Evolutionary conservation across 352 stramenopile genomes (phyloP), one percentile per base, ranked within the genome.

Genomic region (Phytopythium sindhum): DNA sequence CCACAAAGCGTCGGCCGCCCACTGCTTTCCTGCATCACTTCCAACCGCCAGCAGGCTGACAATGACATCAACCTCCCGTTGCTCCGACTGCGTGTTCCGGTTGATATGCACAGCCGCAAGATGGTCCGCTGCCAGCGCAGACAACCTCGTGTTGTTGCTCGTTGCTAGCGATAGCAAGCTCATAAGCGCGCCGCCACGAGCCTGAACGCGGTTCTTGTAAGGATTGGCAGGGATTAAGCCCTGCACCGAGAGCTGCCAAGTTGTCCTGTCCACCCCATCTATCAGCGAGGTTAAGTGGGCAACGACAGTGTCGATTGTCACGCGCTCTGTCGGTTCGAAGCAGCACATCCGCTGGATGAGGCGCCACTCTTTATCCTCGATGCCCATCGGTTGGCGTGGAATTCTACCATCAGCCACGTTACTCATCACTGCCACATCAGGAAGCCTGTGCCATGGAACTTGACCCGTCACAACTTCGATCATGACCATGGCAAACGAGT

Each of bases 401-500:
- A 68, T 28, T 7, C 12, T 4, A 2, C 52, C 44, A 4, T 31
- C 35, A 35, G 24, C 55, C 14, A 66, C 66, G 7, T 54, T 14
- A 31, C 39, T 12, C 6, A 28, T 26, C 48, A 70, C 61, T 29
- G 50, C 52, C 0, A 2, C 33, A 33, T 66, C 60, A n/a, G 26
- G 41, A 9, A 61, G 10, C 0, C n/a, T 47, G 1, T 39, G 60
- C 54, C 60, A 75, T 12, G 64, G 68, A 26, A 55, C 23, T 14
- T 52, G 17, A 6, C 48, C 57, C 4, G 29, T 69, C 48, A 69
- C 26, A 0, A 61, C 53, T 41, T 75, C 65, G 7, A 71, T 28
- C 23, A 74, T 66, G 26, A 56, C 41, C 68, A 74, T 68, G 8
- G 48, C 68, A 28, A 72, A 65, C 9, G 61, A 62, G 47, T 72